Evolutionary conservation across 2,329 filamentous ascomycete genomes (phyloP).

Genomic region (Pyrenochaeta sp.): DNA sequence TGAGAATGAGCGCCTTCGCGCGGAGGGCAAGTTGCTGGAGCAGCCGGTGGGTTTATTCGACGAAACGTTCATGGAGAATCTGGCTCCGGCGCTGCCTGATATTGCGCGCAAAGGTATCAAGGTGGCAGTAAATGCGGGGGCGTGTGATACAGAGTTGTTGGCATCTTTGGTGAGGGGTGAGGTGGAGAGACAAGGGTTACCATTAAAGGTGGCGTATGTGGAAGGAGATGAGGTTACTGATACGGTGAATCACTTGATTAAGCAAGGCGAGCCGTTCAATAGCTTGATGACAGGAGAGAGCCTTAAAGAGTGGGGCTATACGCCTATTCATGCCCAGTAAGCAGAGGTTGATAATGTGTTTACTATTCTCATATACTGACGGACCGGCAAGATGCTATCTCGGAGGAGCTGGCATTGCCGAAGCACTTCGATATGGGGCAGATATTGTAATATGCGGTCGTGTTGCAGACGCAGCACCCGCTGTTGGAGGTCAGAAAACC

Average conservation of each 20-base stretch:
- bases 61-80: neutral
- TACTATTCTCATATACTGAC: constrained; percentile 47
- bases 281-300: too few relatives aligned
- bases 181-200: constrained; percentile 21
- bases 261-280: neutral
- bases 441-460: constrained; percentile 54
- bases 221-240: neutral
- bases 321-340: neutral
- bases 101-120: constrained; percentile 34
- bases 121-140: constrained; percentile 36
- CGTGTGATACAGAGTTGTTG: constrained; percentile 29
- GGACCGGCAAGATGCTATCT: constrained; percentile 41
- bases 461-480: constrained; percentile 52
- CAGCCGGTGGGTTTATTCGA: too few relatives aligned
- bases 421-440: constrained; percentile 49
- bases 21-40: neutral
- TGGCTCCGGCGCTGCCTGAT: neutral
- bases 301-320: too few relatives aligned
- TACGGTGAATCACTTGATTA: neutral
- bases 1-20: neutral
- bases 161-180: constrained; percentile 15
- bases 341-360: constrained; percentile 6
- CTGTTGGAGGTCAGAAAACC: constrained; percentile 37
- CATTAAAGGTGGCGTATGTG: constrained; percentile 34
- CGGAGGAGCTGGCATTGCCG: constrained; percentile 52